Evolutionary conservation across 2,329 filamentous ascomycete species (phyloP), one percentile per base, ranked within the genome.

Genomic region (Phialophora chinensis): DNA sequence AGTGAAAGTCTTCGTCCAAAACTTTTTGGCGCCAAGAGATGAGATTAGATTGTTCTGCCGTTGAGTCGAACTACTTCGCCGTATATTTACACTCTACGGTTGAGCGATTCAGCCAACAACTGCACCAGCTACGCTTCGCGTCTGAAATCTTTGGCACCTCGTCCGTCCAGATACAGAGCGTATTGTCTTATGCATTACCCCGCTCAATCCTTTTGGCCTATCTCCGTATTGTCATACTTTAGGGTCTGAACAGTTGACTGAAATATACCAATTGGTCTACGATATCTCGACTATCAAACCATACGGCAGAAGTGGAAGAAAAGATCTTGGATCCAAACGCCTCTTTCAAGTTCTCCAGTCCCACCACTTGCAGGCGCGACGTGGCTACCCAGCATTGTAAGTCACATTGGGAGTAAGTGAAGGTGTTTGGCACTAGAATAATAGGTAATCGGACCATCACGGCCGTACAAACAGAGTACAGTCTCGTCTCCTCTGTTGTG

Each of bases 11-110:
- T 25, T 53, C 8, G 20, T 52, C 49, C 49, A 53, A 53, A 53
- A 53, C 49, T 53, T 53, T 53, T 53, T 53, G 23, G 20, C 3
- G 49, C 49, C 20, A 53, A 53, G 49, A 53, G 27, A 49, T 44
- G 7, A 44, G 38, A 44, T 44, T 44, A 44, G 38, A 44, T 44
- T 44, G 38, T n/a, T 44, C 6, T 17, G 38, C 14, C 14, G 6
- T 42, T 35, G 33, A 12, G 33, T 12, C 11, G 2, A 33, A 11
- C 1, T 35, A 35, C 33, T 35, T 35, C 33, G 33, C 33, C 33
- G 33, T 35, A 35, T 35, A 1, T 35, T 35, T 35, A 35, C 11
- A 12, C 8, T 31, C 31, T 10, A 10, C 31, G 31, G 31, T 10
- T 31, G 3, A 31, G 31, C 7, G 14, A 42, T 42, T n/a, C 38